A percentile compares a stretch with the other conserved stretches of the same genome.
Conservation (phyloP, 2,329 filamentous ascomycete species). For the Fusarium phyllophilum region DNA sequence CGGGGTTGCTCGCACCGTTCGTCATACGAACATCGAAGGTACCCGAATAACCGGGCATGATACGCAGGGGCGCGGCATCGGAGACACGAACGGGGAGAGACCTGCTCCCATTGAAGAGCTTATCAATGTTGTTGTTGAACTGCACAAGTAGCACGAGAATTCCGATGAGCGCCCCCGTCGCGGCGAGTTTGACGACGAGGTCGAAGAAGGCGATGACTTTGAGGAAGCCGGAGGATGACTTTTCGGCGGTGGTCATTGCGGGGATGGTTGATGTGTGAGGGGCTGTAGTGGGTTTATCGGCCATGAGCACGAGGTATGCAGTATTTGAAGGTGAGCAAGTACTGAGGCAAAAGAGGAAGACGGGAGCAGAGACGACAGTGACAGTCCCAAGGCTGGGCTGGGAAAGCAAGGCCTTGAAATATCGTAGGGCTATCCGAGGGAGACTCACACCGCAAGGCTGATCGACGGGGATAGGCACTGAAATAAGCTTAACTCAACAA, state of each 20-base stretch:
- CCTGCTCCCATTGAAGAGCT: constrained; percentile 5
- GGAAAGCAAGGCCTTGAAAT: constrained; percentile 15
- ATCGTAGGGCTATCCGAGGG: constrained; percentile 11
- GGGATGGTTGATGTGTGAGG: neutral
- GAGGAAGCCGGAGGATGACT: constrained; percentile 19
- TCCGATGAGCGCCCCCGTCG: constrained; percentile 30
- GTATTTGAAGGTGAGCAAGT: neutral
- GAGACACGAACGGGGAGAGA: neutral
- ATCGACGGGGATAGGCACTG: constrained; percentile 2
- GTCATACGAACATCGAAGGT: constrained; percentile 16
- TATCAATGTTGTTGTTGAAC: constrained; percentile 3
- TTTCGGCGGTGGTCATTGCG: constrained; percentile 14
- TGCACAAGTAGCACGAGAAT: constrained; percentile 27
- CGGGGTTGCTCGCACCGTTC: neutral
- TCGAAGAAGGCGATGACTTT: constrained; percentile 33
- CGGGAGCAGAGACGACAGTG: neutral
- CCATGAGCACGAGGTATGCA: constrained; percentile 1
- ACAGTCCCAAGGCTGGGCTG: neutral
- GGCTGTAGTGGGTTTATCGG: constrained; percentile 7
- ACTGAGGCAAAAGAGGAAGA: neutral
- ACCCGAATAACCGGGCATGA: neutral
- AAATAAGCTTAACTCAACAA: constrained; percentile 21
- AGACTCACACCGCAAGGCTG: constrained; percentile 5
- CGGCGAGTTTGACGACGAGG: constrained; percentile 27
- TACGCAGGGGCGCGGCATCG: neutral